Evolutionary conservation across 805 yeast genomes (phyloP).

Genomic region (Saturnispora gosingensis): DNA sequence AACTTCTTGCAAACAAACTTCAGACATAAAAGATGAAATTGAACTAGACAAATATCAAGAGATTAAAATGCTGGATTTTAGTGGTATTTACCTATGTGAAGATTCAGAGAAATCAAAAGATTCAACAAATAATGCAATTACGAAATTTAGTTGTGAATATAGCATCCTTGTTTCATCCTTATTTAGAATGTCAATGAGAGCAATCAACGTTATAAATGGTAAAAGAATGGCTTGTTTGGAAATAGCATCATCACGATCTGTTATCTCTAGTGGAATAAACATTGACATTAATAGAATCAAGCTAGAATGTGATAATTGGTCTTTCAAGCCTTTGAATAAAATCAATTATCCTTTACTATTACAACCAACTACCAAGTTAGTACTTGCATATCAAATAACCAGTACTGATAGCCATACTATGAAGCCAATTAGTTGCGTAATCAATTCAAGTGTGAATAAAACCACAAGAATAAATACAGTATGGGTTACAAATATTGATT

Average conservation of each 20-base stretch:
- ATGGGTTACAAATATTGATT: constrained; percentile 32
- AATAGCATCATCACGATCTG: not conserved
- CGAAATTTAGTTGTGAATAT: not conserved
- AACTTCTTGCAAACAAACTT: not conserved
- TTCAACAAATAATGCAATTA: not conserved
- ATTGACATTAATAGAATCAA: constrained; percentile 8
- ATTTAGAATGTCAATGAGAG: constrained; percentile 5
- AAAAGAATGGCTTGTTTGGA: constrained; percentile 3
- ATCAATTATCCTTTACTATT: constrained; percentile 26
- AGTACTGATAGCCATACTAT: constrained; percentile 21
- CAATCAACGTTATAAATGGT: not conserved
- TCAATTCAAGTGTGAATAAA: constrained; percentile 16
- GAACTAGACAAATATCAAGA: not conserved
- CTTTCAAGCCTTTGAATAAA: constrained; percentile 15
- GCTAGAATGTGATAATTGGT: constrained; percentile 20
- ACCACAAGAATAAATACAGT: constrained; percentile 21
- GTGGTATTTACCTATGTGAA: not conserved
- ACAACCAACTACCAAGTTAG: constrained; percentile 13
- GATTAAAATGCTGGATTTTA: not conserved
- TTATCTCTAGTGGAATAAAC: not conserved
- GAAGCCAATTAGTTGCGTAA: constrained; percentile 21
- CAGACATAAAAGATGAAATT: not conserved
- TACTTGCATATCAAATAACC: constrained; percentile 21
- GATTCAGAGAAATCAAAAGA: constrained; percentile 1
- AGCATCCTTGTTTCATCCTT: constrained; percentile 1